These are phyloP conservation scores for Setaria italica DNA, from an alignment of 202 grass and related monocot species.

Conservation along the genomic window DNA sequence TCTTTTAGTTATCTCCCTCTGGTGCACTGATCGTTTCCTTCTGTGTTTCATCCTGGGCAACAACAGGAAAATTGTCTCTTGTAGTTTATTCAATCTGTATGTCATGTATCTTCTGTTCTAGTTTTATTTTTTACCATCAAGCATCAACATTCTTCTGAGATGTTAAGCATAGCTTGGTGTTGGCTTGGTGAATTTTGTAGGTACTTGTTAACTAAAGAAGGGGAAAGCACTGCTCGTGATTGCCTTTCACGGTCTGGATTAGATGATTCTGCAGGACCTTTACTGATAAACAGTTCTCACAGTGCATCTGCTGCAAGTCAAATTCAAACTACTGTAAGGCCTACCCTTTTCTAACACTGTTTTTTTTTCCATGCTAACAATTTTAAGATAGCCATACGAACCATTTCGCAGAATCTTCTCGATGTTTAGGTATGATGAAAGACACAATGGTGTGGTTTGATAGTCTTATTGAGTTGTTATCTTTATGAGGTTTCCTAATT, in stretches of 20 bases:
- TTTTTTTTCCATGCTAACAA: background rate
- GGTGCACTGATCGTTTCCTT: background rate
- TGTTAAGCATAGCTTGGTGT: background rate
- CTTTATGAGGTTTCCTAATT: background rate
- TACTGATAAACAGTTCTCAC: slow-evolving; percentile 13
- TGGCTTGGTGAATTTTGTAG: slow-evolving; percentile 46
- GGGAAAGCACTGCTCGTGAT: slow-evolving; percentile 59
- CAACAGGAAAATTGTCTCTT: background rate
- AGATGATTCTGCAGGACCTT: slow-evolving; percentile 42
- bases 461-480: slow-evolving; percentile 36
- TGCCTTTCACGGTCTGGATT: slow-evolving; percentile 70
- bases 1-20: background rate
- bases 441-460: background rate
- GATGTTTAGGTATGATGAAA: slow-evolving; percentile 34
- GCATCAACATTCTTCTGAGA: slow-evolving; percentile 24
- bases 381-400: background rate
- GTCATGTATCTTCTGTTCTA: slow-evolving; percentile 15
- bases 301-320: slow-evolving; percentile 20
- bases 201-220: slow-evolving; percentile 81
- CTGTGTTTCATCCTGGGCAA: background rate
- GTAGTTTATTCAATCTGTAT: slow-evolving; percentile 21
- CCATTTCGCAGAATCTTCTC: slow-evolving; percentile 23
- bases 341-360: slow-evolving; percentile 8
- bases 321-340: slow-evolving; percentile 40
- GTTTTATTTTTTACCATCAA: slow-evolving; percentile 3